Percentiles rank a stretch among this genome's conserved stretches.
phyloP scores from a whole-genome alignment of 1,284 basidiomycete genomes.

The Boletus sp. region DNA sequence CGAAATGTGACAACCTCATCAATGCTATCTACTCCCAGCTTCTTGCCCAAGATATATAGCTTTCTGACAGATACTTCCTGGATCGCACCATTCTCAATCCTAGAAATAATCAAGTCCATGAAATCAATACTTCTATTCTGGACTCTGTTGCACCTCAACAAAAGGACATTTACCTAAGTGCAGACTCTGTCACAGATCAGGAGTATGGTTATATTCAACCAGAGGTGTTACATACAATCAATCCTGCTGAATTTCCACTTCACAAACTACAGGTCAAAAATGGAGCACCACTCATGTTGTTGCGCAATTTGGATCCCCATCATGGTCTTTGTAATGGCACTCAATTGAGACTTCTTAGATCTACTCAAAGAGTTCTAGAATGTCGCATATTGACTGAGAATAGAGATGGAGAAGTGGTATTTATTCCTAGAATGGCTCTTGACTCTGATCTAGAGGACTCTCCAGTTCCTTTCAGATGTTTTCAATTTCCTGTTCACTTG shows the following conservation, averaged over 20 bases:
- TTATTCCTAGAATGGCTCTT: background rate
- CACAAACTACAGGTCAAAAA: background rate
- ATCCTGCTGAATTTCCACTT: background rate
- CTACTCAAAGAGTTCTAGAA: background rate
- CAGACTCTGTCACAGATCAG: background rate
- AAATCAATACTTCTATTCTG: slow-evolving; percentile 14
- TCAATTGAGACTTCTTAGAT: background rate
- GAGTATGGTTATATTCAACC: background rate
- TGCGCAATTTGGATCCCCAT: background rate
- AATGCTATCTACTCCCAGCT: background rate
- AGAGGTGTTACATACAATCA: background rate
- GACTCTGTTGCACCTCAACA: background rate
- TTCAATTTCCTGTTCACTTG: slow-evolving; percentile 36
- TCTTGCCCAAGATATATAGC: background rate
- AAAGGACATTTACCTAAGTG: slow-evolving; percentile 5
- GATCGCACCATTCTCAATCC: background rate
- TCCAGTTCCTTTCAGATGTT: background rate
- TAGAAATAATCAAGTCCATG: background rate
- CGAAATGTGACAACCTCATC: slow-evolving; percentile 19
- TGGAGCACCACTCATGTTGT: background rate
- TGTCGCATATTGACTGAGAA: background rate
- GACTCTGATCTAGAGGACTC: background rate
- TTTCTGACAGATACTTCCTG: background rate
- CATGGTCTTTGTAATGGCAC: background rate
- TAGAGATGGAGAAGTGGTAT: background rate